Evolutionary conservation across 345 rosid genomes (phyloP).

Genomic region (Lagerstroemia speciosa): DNA sequence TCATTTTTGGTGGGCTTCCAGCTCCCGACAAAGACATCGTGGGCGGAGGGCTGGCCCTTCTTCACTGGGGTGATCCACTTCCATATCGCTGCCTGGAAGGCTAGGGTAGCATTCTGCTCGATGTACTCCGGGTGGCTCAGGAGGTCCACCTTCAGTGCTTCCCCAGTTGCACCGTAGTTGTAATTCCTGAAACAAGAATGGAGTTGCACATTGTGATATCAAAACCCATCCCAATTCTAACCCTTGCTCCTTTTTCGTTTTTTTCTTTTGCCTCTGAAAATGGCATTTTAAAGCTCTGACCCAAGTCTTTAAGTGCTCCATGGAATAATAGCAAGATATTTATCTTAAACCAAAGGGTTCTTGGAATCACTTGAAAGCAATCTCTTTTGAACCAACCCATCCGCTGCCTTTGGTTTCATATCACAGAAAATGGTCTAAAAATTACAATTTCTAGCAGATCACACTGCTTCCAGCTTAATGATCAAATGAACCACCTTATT

Average conservation of each 20-base stretch:
- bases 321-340: not conserved
- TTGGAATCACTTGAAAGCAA: not conserved
- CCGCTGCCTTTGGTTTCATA: not conserved
- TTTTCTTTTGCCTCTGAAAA: not conserved
- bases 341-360: not conserved
- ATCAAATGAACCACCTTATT: not conserved
- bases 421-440: not conserved
- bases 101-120: slow-evolving; percentile 73
- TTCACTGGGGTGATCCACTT: slow-evolving; percentile 74
- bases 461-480: not conserved
- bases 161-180: slow-evolving; percentile 64
- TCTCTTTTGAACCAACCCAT: no score
- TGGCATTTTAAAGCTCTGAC: not conserved
- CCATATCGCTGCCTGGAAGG: slow-evolving; percentile 74
- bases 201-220: not conserved
- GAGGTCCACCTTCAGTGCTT: slow-evolving; percentile 56
- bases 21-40: slow-evolving; percentile 52
- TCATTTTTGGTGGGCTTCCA: slow-evolving; percentile 86
- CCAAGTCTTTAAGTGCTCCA: not conserved
- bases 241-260: no score
- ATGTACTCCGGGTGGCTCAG: slow-evolving; percentile 66
- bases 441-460: not conserved
- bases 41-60: slow-evolving; percentile 66
- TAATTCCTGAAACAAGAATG: slow-evolving; percentile 40
- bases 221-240: not conserved